Evolutionary conservation across 768 basidiomycete genomes (phyloP), one percentile per base, ranked within the genome.

Genomic region (Kwoniella bestiolae): DNA sequence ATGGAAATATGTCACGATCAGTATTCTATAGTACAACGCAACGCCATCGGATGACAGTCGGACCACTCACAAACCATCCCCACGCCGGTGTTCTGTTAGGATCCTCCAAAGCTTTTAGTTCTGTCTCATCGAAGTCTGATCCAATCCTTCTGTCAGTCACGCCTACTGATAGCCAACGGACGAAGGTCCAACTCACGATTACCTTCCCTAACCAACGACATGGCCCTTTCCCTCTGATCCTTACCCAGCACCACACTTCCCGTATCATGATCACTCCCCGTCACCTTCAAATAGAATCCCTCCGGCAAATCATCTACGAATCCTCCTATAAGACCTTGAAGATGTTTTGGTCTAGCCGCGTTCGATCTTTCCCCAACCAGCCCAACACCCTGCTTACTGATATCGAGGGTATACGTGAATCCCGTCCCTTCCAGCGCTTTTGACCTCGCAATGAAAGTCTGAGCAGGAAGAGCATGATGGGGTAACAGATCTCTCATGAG

Each of bases 191-290:
- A 75, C 79, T 74, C 72, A 80, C 79, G 69, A 28, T 73, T 51
- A 4, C 79, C 75, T 50, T 71, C 46, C 38, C 67, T 67, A 25
- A 76, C 75, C 59, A 79, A 61, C 63, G 78, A 68, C 71, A 78
- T 67, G 3, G 79, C 79, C 35, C 71, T 66, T 16, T 73, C 69
- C 53, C 76, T 61, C 61, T 80, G 79, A 66, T 80, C 79, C 35
- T 69, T 65, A n/a, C 79, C 79, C 60, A 80, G 50, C 8, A 80
- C 73, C 44, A 63, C 65, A 58, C 78, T 78, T 5, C 75, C 78
- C 0, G 76, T 74, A 70, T 80, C 79, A 62, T 80, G 79, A 66
- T 80, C 78, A 55, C 79, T 79, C 16, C 78, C 79, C 25, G 74
- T 76, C 14, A 79, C 64, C 41, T 69, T 68, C 41, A 79, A 29